These are phyloP conservation scores for Elongisporangium prolatum DNA, from an alignment of 352 stramenopile genomes.

Conservation along the genomic window DNA sequence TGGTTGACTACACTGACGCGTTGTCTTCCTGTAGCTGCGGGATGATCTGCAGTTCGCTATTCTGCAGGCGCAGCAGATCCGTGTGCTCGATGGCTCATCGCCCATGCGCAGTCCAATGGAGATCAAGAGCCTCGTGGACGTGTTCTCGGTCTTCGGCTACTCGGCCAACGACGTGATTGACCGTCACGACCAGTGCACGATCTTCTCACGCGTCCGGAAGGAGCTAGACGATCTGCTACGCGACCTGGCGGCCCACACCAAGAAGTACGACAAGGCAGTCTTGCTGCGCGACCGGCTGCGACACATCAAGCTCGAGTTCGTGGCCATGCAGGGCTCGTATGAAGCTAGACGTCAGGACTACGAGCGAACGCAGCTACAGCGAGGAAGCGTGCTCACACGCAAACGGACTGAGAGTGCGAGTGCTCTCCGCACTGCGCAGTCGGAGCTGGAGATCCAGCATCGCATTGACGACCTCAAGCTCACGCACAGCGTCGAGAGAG, in stretches of 20 bases:
- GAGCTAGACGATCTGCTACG: constrained; percentile 58
- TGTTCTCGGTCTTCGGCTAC: constrained; percentile 71
- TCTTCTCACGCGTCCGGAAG: constrained; percentile 53
- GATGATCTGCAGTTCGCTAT: constrained; percentile 76
- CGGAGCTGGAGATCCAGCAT: constrained; percentile 39
- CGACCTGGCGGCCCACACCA: constrained; percentile 45
- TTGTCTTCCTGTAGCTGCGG: constrained; percentile 34
- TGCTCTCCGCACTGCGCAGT: constrained; percentile 14
- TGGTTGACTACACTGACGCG: constrained; percentile 2
- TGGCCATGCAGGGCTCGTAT: constrained; percentile 61
- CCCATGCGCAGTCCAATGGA: constrained; percentile 50
- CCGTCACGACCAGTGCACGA: constrained; percentile 63
- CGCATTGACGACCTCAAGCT: constrained; percentile 48
- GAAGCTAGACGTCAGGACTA: constrained; percentile 42
- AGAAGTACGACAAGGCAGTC: constrained; percentile 70
- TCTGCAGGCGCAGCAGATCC: constrained; percentile 49
- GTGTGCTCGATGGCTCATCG: constrained; percentile 33
- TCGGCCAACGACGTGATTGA: constrained; percentile 57
- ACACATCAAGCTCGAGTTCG: constrained; percentile 62
- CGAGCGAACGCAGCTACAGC: constrained; percentile 44
- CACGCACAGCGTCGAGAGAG: constrained; percentile 50
- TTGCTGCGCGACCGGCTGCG: constrained; percentile 56
- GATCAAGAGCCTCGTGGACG: constrained; percentile 60
- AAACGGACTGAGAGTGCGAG: constrained; percentile 32
- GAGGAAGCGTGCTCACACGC: constrained; percentile 33